A percentile compares a stretch with the other conserved stretches of the same genome.
Evolutionary conservation across 257 asterid species (phyloP).

Genomic region (Jasminum sambac): DNA sequence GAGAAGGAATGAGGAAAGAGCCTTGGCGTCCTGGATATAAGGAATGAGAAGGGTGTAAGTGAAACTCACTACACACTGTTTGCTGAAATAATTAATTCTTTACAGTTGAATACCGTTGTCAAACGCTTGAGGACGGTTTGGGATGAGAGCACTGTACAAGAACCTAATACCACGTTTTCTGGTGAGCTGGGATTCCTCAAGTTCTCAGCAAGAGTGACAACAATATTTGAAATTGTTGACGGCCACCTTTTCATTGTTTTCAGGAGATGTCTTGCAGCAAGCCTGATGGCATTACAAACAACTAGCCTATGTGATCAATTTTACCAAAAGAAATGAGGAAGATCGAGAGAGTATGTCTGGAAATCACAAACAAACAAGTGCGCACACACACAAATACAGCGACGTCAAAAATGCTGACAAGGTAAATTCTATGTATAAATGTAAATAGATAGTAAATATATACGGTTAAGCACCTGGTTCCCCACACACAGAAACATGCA

Average conservation of each 20-base stretch:
- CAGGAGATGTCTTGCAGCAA: conserved; percentile 76
- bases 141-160: conserved; percentile 91
- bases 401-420: conserved; percentile 11
- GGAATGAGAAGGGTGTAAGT: conserved; percentile 30
- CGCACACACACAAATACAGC: not conserved
- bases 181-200: conserved; percentile 66
- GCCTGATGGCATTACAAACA: conserved; percentile 46
- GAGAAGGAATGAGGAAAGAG: conserved; percentile 83
- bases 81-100: conserved; percentile 7
- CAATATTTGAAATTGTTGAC: conserved; percentile 80
- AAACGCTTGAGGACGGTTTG: conserved; percentile 88
- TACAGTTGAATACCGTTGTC: conserved; percentile 57
- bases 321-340: conserved; percentile 23
- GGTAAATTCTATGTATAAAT: not conserved
- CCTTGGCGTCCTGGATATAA: conserved; percentile 73
- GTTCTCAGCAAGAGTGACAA: conserved; percentile 66
- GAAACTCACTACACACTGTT: conserved; percentile 27
- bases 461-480: conserved; percentile 10
- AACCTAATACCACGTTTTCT: conserved; percentile 91
- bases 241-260: conserved; percentile 99
- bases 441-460: not conserved
- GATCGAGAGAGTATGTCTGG: conserved; percentile 5
- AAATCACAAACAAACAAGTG: conserved; percentile 10
- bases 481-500: conserved; percentile 1
- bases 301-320: conserved; percentile 16